Evolutionary conservation across 306 rosid genomes (phyloP), one percentile per base, ranked within the genome.

Genomic region (Chamaecrista fasciculata): DNA sequence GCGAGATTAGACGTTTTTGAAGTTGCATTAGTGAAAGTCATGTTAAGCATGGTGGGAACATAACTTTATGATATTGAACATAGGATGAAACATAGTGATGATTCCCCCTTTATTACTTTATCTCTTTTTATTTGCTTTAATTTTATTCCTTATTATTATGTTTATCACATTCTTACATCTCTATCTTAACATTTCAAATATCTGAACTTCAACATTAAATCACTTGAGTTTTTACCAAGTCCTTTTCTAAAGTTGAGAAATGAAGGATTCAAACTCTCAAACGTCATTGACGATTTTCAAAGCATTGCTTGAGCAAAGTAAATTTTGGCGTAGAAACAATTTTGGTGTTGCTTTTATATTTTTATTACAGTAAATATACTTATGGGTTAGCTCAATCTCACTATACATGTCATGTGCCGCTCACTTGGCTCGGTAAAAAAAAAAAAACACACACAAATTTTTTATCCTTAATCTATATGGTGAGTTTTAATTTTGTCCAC

Each of bases 21-120:
- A 21, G 4, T 61, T 37, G 67, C 26, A n/a, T n/a, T n/a, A n/a
- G 39, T 20, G 19, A 37, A 12, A 37, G 67, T 11, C n/a, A n/a
- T 61, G 67, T 11, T 61, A 5, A 39, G 49, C 67, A 20, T 61
- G 67, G 67, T 61, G 67, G 67, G 26, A 61, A 61, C 67, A 61
- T 21, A 21, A 25, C 28, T 61, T 61, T 61, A 33, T 21, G 31
- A 61, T 59, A 23, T 21, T 33, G n/a, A 1, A 59, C 26, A 59
- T 9, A 18, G 43, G 12, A 37, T 37, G 43, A 37, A 2, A 37
- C 43, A n/a, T 31, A n/a, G 15, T 9, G 44, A 58, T 58, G 43
- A 1, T 19, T 31, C 21, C 24, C 26, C 24, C 26, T 37, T 58
- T 33, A 18, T 33, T 58, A 25, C 65, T 59, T 59, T 59, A 8